Evolutionary conservation across 257 asterid species (phyloP), one percentile per base, ranked within the genome.

Genomic region (Jacaranda mimosifolia): DNA sequence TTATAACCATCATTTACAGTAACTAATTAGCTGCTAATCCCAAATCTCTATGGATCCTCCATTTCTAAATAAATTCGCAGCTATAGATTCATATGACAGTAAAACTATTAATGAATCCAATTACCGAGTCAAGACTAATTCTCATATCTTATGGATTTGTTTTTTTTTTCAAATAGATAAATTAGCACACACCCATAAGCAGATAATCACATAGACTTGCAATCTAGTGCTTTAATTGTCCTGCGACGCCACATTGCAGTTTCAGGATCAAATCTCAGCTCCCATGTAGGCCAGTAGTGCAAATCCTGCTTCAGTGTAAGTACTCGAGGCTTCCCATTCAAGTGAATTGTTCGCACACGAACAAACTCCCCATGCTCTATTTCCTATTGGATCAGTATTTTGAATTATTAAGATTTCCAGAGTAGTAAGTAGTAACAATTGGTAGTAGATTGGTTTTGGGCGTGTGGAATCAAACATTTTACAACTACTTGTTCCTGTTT

Each of bases 231-330:
- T 78, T 93, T 91, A 72, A 95, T 95, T 48, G 86, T 86, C 66
- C 82, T 88, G 58, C 99, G 91, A 46, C 89, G 83, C 99, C 99
- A 95, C 75, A 83, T 82, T 19, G 97, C 94, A 73, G 93, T 88
- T 77, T 87, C 91, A 7, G 96, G 97, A 67, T 93, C 97, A 74
- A 91, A 95, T 62, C 93, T 85, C 79, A 95, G 83, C 81, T 93
- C 99, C 99, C 99, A 95, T 38, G 98, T 81, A 46, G 99, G 97
- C 99, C 99, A 95, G 84, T 95, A 95, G 78, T 95, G 99, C 79
- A 95, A 83, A 88, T 95, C 99, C 85, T 95, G 99, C 90, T 93
- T 95, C 85, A 95, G 75, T 32, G 99, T 87, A 36, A 95, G 91
- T 63, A 93, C 98, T 42, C 96, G 89, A 70, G 97, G 97, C 86